Evolutionary conservation across 345 rosid species (phyloP).

Genomic region (Corymbia maculata): DNA sequence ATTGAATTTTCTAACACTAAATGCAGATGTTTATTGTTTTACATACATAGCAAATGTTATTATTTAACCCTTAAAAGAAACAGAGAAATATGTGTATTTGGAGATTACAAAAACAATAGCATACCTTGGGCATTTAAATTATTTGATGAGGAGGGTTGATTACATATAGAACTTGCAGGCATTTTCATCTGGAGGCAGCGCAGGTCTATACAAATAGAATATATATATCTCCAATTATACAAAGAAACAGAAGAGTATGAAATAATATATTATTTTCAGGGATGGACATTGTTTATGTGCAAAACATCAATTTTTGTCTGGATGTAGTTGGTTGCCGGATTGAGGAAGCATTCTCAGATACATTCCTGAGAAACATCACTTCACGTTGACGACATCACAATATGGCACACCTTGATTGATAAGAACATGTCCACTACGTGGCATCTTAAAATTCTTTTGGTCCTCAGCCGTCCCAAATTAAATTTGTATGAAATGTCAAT

Average conservation of each 20-base stretch:
- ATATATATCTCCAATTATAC: background rate
- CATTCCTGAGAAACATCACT: background rate
- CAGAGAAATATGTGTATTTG: background rate
- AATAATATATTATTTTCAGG: background rate
- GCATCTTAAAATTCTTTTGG: background rate
- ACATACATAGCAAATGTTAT: background rate
- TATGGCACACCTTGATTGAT: background rate
- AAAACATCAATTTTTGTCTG: background rate
- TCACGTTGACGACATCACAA: background rate
- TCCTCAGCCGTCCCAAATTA: background rate
- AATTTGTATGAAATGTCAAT: background rate
- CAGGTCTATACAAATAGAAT: background rate
- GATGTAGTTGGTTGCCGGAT: background rate
- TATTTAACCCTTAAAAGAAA: background rate
- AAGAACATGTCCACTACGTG: background rate
- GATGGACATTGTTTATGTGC: background rate
- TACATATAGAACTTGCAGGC: background rate
- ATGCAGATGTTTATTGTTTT: background rate
- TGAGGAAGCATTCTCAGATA: background rate
- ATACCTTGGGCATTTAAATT: background rate
- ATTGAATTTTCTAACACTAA: background rate
- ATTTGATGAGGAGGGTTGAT: background rate
- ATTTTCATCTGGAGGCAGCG: background rate
- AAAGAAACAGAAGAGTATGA: background rate
- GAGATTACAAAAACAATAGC: background rate